phyloP scores from a whole-genome alignment of 148 eudicot species.

The Suaeda aralocaspica region DNA sequence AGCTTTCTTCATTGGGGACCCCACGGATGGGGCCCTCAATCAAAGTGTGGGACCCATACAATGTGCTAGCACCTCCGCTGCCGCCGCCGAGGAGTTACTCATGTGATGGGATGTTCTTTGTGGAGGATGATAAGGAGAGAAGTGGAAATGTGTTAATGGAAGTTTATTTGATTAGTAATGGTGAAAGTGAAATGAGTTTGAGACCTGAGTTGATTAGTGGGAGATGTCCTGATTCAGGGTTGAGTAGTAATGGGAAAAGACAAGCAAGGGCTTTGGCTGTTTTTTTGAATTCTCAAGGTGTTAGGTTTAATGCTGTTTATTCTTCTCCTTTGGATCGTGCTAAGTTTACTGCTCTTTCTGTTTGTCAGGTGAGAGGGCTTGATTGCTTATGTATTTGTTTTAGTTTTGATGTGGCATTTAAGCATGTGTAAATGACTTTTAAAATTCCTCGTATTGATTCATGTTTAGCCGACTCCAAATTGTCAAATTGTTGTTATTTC shows the following conservation, averaged over 20 bases:
- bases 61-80: conserved; percentile 78
- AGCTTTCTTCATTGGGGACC: conserved; percentile 80
- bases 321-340: conserved; percentile 94
- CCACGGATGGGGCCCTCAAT: conserved; percentile 91
- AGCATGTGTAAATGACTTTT: too few relatives aligned
- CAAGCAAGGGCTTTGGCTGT: conserved; percentile 94
- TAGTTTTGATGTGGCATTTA: neutral
- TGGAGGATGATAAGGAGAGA: conserved; percentile 34
- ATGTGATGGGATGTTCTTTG: conserved; percentile 33
- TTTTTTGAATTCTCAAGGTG: conserved; percentile 77
- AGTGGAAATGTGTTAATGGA: conserved; percentile 46
- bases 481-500: too few relatives aligned
- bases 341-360: conserved; percentile 64
- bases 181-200: conserved; percentile 75
- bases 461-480: too few relatives aligned
- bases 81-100: conserved; percentile 48
- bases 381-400: neutral
- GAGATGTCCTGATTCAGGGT: conserved; percentile 55
- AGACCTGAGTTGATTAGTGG: conserved; percentile 83
- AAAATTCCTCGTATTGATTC: too few relatives aligned
- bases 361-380: conserved; percentile 60
- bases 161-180: conserved; percentile 74
- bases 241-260: conserved; percentile 72
- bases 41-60: conserved; percentile 99
- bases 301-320: conserved; percentile 74